Conservation (phyloP, 2,329 filamentous ascomycete genomes). For the Stylonectria norvegica region DNA sequence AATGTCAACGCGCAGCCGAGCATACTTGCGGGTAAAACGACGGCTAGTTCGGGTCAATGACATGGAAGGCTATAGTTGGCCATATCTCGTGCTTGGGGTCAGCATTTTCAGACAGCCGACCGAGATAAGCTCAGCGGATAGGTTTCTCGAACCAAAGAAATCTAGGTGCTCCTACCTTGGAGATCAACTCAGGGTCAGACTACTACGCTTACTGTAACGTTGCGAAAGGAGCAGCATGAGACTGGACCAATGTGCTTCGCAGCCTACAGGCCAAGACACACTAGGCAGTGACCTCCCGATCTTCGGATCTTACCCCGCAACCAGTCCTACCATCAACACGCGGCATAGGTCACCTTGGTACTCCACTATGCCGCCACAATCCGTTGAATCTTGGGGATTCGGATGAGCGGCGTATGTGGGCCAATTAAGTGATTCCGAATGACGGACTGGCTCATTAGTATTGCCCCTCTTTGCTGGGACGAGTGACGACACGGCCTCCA, state of each 20-base stretch:
- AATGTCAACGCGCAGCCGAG: not conserved
- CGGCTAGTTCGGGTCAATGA: not conserved
- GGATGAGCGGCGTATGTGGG: not conserved
- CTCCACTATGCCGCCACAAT: no score
- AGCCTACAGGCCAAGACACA: not conserved
- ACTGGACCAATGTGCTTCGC: no score
- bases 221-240: not conserved
- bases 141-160: not conserved
- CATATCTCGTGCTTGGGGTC: not conserved
- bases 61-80: not conserved
- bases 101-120: not conserved
- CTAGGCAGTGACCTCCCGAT: not conserved
- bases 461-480: no score
- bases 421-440: no score
- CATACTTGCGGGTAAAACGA: not conserved
- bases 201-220: not conserved
- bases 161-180: not conserved
- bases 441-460: no score
- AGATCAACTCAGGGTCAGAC: not conserved
- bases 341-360: no score
- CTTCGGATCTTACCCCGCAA: not conserved
- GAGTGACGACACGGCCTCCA: no score
- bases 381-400: not conserved
- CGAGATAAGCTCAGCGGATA: not conserved
- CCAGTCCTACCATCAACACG: no score